Conservation (phyloP, 2,329 filamentous ascomycete species). For the Cladorrhinum sp. region DNA sequence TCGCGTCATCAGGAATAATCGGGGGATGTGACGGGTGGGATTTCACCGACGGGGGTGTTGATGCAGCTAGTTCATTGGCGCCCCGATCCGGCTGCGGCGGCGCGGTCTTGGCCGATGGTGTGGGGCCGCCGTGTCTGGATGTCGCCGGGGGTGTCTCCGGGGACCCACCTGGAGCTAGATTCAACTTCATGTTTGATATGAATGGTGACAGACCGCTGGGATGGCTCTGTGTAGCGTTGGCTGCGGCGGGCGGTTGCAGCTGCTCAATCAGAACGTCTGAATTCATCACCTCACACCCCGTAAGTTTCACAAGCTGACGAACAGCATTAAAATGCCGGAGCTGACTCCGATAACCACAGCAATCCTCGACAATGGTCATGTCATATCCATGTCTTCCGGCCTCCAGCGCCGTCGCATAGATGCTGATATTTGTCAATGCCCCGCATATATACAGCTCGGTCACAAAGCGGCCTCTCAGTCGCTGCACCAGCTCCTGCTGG, state of each 20-base stretch:
- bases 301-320: conserved; percentile 66
- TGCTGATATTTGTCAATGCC: conserved; percentile 78
- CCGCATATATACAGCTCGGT: conserved; percentile 90
- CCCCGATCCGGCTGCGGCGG: conserved; percentile 11
- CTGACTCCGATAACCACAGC: conserved; percentile 74
- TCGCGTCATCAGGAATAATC: not conserved
- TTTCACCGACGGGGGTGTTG: not conserved
- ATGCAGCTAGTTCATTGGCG: conserved; percentile 12
- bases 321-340: conserved; percentile 68
- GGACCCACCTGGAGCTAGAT: conserved; percentile 24
- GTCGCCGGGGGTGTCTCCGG: conserved; percentile 24
- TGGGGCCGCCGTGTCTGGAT: conserved; percentile 24
- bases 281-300: conserved; percentile 66
- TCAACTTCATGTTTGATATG: conserved; percentile 37
- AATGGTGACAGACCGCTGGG: conserved; percentile 30
- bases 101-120: conserved; percentile 9
- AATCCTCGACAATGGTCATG: conserved; percentile 87
- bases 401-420: conserved; percentile 88
- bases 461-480: conserved; percentile 80
- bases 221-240: not conserved
- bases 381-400: conserved; percentile 82
- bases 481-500: conserved; percentile 61
- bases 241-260: conserved; percentile 23
- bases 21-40: not conserved
- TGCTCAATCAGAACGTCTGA: conserved; percentile 55